Conservation (phyloP, 2,329 filamentous ascomycete species). For the Penicillium italicum region DNA sequence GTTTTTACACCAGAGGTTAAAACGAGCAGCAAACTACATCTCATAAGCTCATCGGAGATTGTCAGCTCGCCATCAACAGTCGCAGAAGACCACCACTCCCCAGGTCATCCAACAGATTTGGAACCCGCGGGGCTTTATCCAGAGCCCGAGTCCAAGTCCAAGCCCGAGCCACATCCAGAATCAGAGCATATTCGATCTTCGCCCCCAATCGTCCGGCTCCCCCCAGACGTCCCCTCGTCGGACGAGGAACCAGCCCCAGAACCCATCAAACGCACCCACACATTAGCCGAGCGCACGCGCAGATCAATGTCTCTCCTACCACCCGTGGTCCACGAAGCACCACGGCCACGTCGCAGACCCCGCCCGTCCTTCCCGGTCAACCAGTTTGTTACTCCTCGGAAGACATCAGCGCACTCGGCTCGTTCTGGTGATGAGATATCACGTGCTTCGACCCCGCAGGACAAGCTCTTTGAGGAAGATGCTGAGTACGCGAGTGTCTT, state of each 20-base stretch:
- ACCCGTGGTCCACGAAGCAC: constrained; percentile 22
- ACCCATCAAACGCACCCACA: constrained; percentile 27
- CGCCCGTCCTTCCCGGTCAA: constrained; percentile 50
- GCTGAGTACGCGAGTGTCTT: constrained; percentile 79
- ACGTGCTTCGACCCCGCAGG: constrained; percentile 53
- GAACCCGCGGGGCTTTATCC: neutral
- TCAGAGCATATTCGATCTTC: constrained; percentile 3
- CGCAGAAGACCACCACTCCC: neutral
- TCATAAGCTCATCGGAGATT: neutral
- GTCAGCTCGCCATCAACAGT: neutral
- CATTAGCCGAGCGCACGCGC: constrained; percentile 73
- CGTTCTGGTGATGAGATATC: constrained; percentile 13
- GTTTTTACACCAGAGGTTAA: neutral
- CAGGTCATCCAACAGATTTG: neutral
- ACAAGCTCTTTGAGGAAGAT: constrained; percentile 68
- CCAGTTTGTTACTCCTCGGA: constrained; percentile 54
- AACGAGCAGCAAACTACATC: neutral
- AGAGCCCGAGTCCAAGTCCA: neutral
- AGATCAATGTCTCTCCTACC: constrained; percentile 70
- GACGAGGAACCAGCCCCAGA: constrained; percentile 15
- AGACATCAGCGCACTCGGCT: constrained; percentile 20
- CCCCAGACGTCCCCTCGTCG: constrained; percentile 3
- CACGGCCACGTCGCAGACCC: constrained; percentile 28
- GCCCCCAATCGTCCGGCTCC: constrained; percentile 13
- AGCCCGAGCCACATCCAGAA: neutral